These are phyloP conservation scores for Suzukiozyma palmioleophila DNA, from an alignment of 1,139 yeast genomes.

Conservation along the genomic window DNA sequence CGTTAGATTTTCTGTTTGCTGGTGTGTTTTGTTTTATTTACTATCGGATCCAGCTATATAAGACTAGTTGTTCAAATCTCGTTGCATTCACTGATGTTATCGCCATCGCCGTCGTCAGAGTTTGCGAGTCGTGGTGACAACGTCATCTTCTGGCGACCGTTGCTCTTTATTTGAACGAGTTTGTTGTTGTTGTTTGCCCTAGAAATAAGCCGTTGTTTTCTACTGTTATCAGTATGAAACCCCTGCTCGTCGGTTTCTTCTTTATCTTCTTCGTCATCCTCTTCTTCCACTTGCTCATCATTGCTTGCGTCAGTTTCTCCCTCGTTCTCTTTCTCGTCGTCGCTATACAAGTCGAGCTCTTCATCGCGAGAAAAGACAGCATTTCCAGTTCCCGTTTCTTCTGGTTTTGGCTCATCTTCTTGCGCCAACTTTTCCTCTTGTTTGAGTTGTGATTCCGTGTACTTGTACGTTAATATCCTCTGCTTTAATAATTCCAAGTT, in stretches of 20 bases:
- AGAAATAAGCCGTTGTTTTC: conserved; percentile 34
- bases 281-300: not conserved
- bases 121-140: conserved; percentile 17
- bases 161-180: conserved; percentile 20
- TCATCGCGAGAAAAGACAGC: conserved; percentile 3
- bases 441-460: conserved; percentile 9
- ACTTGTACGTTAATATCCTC: conserved; percentile 14
- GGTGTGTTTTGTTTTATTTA: no score
- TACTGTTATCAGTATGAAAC: conserved; percentile 18
- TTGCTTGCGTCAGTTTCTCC: conserved; percentile 1
- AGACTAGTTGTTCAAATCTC: not conserved
- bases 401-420: conserved; percentile 8
- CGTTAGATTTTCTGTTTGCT: no score
- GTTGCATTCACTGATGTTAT: conserved; percentile 3
- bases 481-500: conserved; percentile 12
- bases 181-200: conserved; percentile 22
- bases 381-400: not conserved
- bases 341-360: conserved; percentile 6
- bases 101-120: conserved; percentile 6
- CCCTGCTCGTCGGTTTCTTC: conserved; percentile 11
- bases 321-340: conserved; percentile 4
- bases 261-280: conserved; percentile 10
- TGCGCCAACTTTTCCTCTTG: conserved; percentile 7
- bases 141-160: conserved; percentile 19
- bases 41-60: no score